Percentiles rank a stretch among this genome's conserved stretches.
Conservation (phyloP, 805 yeast genomes). For the Candida saitoana region DNA sequence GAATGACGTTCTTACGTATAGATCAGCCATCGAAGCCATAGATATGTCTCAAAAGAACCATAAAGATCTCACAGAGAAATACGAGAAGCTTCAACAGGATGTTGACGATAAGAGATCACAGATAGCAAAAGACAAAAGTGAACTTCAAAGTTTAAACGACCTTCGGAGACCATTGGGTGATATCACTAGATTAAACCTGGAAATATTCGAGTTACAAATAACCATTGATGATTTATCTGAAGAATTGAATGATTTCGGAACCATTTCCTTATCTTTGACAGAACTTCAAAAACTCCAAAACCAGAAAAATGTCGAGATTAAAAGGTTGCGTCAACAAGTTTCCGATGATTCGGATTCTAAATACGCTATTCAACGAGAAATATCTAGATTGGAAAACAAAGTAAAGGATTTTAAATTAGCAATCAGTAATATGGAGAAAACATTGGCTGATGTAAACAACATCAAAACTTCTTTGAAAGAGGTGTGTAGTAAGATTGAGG, state of each 20-base stretch:
- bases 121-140: slow-evolving; percentile 5
- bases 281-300: slow-evolving; percentile 46
- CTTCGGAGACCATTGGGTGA: slow-evolving; percentile 30
- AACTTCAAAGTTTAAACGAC: slow-evolving; percentile 13
- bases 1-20: slow-evolving; percentile 23
- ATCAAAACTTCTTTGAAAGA: slow-evolving; percentile 37
- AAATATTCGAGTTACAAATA: slow-evolving; percentile 19
- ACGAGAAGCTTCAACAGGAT: slow-evolving; percentile 1
- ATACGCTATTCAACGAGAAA: slow-evolving; percentile 42
- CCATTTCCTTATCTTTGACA: slow-evolving; percentile 31
- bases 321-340: slow-evolving; percentile 31
- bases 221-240: slow-evolving; percentile 25
- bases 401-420: slow-evolving; percentile 51
- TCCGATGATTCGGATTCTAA: slow-evolving; percentile 34
- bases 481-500: slow-evolving; percentile 17
- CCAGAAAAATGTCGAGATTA: slow-evolving; percentile 36
- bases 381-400: slow-evolving; percentile 43
- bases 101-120: slow-evolving; percentile 5
- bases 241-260: slow-evolving; percentile 37
- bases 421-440: slow-evolving; percentile 51
- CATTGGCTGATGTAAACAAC: slow-evolving; percentile 44
- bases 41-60: slow-evolving; percentile 7
- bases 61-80: slow-evolving; percentile 1
- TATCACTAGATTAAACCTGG: slow-evolving; percentile 28
- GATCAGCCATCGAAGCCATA: slow-evolving; percentile 17